Evolutionary conservation across 192 early-diverging fungal genomes (phyloP).

Genomic region (Coemansia sp.): DNA sequence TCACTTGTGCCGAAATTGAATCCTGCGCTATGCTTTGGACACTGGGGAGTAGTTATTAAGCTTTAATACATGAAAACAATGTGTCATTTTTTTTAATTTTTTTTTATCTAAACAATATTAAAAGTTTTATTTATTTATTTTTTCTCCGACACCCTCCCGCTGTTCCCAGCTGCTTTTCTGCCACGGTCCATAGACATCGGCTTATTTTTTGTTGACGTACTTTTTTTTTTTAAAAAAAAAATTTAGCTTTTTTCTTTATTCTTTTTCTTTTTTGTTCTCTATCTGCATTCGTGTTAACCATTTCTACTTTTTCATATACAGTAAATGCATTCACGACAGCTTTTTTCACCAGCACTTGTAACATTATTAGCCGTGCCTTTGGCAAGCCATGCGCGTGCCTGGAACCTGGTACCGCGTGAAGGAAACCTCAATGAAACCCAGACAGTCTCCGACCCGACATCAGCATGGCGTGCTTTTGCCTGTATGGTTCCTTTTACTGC

Average conservation of each 20-base stretch:
- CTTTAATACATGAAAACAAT: too few species aligned
- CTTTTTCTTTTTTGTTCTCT: neutral
- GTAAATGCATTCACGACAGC: constrained; percentile 1
- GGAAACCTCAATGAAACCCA: constrained; percentile 39
- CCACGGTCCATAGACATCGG: too few species aligned
- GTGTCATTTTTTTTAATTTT: too few species aligned
- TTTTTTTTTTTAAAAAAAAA: too few species aligned
- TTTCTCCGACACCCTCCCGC: too few species aligned
- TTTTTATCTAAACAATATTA: too few species aligned
- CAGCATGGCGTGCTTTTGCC: constrained; percentile 46
- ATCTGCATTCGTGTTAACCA: neutral
- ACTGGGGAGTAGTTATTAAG: too few species aligned
- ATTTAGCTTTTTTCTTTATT: neutral
- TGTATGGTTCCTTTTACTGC: constrained; percentile 52
- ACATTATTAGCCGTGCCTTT: neutral
- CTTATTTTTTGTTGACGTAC: too few species aligned
- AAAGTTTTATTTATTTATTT: too few species aligned
- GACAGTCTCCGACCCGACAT: constrained; percentile 27
- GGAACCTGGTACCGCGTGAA: constrained; percentile 15
- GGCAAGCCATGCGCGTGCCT: neutral
- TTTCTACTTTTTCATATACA: neutral
- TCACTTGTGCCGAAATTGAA: too few species aligned
- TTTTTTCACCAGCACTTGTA: neutral
- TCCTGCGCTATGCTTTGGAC: too few species aligned
- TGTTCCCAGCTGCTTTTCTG: too few species aligned